A percentile compares a stretch with the other conserved stretches of the same genome.
Conservation (phyloP, 805 yeast genomes). For the Schizosaccharomyces japonicus region DNA sequence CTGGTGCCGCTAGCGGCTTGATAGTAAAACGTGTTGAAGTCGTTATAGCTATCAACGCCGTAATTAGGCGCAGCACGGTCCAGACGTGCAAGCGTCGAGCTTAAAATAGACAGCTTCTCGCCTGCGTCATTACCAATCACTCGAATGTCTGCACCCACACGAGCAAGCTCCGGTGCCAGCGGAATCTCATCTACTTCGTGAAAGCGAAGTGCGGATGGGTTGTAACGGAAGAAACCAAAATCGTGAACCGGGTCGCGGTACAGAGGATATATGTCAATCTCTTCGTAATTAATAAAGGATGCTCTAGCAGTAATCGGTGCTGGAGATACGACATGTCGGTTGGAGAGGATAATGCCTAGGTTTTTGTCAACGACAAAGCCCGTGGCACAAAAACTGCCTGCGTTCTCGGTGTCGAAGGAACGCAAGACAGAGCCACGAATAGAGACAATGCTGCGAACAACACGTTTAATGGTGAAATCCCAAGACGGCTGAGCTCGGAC, state of each 20-base stretch:
- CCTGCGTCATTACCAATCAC: constrained; percentile 95
- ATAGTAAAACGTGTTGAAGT: constrained; percentile 78
- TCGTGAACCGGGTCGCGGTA: constrained; percentile 86
- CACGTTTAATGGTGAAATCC: constrained; percentile 61
- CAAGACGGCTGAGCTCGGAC: constrained; percentile 30
- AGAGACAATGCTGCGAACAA: constrained; percentile 68
- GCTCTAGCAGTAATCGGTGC: constrained; percentile 31
- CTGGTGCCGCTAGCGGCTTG: constrained; percentile 93
- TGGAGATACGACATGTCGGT: constrained; percentile 83
- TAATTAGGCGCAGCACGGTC: constrained; percentile 91
- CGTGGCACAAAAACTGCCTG: constrained; percentile 72
- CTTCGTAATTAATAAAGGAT: constrained; percentile 41
- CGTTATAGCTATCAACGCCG: constrained; percentile 69
- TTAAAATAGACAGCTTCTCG: constrained; percentile 65
- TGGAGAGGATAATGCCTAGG: constrained; percentile 64
- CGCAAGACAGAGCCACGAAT: constrained; percentile 68
- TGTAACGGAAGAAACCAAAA: constrained; percentile 66
- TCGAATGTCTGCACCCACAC: constrained; percentile 79
- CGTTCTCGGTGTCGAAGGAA: constrained; percentile 64
- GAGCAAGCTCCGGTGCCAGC: constrained; percentile 44
- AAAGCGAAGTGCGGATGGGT: constrained; percentile 47
- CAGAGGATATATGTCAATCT: constrained; percentile 60
- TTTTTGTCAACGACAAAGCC: constrained; percentile 78
- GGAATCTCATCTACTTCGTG: constrained; percentile 44
- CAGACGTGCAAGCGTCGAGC: constrained; percentile 61